Base-by-base conservation (phyloP, 805 yeast species). In the Kregervanrija fluxuum region DNA sequence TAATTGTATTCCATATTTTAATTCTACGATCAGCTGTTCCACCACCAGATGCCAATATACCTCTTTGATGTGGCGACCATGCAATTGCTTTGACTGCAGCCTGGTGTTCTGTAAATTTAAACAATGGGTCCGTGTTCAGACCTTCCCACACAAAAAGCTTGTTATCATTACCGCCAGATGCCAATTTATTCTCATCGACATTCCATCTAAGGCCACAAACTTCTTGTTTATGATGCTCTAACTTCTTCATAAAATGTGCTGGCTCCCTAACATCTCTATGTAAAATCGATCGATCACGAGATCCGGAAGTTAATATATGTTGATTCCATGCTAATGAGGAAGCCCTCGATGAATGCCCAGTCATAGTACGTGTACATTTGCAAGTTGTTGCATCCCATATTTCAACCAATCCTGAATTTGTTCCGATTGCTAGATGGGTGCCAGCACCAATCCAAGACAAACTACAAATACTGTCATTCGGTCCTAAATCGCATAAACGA, bases 171-270 rank as follows among this genome's bases (percentile, higher is more conserved):
- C 96, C 95, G 22, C 99, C 99, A 22, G 93, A 82, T 0, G 97
- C 99, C 40, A 93, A 71, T 60, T 86, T 89, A 61, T 91, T 89
- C 54, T 86, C 95, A 45, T 87, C 95, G 5, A 78, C 73, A 56
- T 90, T 90, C 99, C 99, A 93, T 59, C 81, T 81, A 53, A 93
- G 73, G 2, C 99, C 99, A 67, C 99, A 93, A 37, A 93, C 95
- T 64, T 93, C 99, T 65, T 93, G 98, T 44, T 80, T 78, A 64
- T 93, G 99, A 16, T 51, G 49, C 34, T 78, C 82, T 31, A 93
- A 69, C 50, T 79, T 75, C 50, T 80, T 79, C 56, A 86, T 77
- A 60, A 71, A 89, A 55, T 89, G 96, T 30, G 84, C 85, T 6
- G 91, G 85, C 33, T 81, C 79, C 43, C 99, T 73, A 16, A 93